These are phyloP conservation scores for Dactylella cylindrospora DNA, from an alignment of 2,329 filamentous ascomycete species.

Conservation along the genomic window DNA sequence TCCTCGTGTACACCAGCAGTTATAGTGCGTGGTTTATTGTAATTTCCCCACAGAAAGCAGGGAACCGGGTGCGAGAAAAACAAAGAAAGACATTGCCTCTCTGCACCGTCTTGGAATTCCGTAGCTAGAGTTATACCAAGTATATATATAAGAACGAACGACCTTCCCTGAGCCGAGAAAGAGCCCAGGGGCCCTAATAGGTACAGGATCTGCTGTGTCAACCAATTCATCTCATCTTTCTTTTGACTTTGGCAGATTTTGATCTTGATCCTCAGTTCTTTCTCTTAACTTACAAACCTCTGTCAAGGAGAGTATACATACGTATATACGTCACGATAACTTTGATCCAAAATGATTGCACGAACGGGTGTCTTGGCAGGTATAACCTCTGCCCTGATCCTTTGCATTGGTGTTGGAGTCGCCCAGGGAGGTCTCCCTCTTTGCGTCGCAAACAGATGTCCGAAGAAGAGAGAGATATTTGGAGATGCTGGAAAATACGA, in stretches of 20 bases:
- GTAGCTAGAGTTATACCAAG: constrained; percentile 23
- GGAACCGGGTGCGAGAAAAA: constrained; percentile 35
- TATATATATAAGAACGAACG: constrained; percentile 42
- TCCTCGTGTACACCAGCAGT: too few species aligned
- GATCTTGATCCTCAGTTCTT: constrained; percentile 11
- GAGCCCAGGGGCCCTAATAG: constrained; percentile 31
- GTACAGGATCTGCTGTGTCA: constrained; percentile 42
- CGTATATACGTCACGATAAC: not conserved
- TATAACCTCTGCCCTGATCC: constrained; percentile 6
- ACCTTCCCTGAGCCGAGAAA: constrained; percentile 37
- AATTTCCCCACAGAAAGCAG: constrained; percentile 44
- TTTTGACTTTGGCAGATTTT: constrained; percentile 30
- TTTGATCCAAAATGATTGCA: constrained; percentile 22
- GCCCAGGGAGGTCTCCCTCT: constrained; percentile 24
- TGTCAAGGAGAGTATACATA: too few species aligned
- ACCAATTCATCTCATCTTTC: constrained; percentile 42
- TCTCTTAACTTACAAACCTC: constrained; percentile 12
- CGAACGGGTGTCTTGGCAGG: constrained; percentile 16
- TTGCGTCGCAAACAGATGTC: constrained; percentile 39
- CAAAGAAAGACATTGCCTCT: too few species aligned
- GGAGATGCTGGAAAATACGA: constrained; percentile 28
- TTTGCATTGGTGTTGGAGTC: constrained; percentile 15
- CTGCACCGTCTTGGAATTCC: too few species aligned
- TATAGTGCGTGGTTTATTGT: constrained; percentile 45
- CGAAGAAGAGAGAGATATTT: constrained; percentile 39